Evolutionary conservation across 1,284 basidiomycete species (phyloP).

Genomic region (Mycena citricolor): DNA sequence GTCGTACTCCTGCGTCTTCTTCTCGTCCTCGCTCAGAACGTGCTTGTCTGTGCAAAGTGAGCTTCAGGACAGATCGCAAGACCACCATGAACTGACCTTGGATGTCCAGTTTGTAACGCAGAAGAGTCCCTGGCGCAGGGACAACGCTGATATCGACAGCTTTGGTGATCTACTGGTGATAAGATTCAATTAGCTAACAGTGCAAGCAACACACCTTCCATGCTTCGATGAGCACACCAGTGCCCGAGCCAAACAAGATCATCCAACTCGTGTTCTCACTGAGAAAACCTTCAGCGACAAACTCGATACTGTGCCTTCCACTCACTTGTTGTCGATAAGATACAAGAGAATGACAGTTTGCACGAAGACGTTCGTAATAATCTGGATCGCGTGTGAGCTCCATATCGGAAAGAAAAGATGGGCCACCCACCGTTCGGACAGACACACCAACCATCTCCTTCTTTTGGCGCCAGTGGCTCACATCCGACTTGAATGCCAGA

Average conservation of each 20-base stretch:
- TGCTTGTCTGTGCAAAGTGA: constrained; percentile 72
- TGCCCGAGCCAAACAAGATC: constrained; percentile 88
- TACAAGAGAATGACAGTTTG: constrained; percentile 90
- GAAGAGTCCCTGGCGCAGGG: constrained; percentile 57
- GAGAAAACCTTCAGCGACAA: too few species aligned
- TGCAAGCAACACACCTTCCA: constrained; percentile 74
- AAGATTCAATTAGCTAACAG: constrained; percentile 17
- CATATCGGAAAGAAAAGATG: constrained; percentile 10
- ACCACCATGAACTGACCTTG: constrained; percentile 53
- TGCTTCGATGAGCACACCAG: constrained; percentile 88
- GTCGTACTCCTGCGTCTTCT: constrained; percentile 96
- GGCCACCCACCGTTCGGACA: constrained; percentile 58
- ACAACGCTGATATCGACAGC: constrained; percentile 82
- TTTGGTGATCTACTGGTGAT: constrained; percentile 86
- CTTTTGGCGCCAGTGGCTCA: constrained; percentile 93
- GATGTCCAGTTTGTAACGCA: constrained; percentile 83
- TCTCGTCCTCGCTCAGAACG: constrained; percentile 90
- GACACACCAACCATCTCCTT: constrained; percentile 86
- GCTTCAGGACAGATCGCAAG: constrained; percentile 18
- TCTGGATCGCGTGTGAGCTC: constrained; percentile 40
- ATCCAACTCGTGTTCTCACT: constrained; percentile 95
- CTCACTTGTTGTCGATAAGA: constrained; percentile 94
- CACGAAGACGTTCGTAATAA: constrained; percentile 91
- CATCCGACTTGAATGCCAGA: constrained; percentile 92
- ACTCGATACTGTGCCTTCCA: too few species aligned